phyloP scores from a whole-genome alignment of 805 yeast genomes.

The Wickerhamomyces queroliae region DNA sequence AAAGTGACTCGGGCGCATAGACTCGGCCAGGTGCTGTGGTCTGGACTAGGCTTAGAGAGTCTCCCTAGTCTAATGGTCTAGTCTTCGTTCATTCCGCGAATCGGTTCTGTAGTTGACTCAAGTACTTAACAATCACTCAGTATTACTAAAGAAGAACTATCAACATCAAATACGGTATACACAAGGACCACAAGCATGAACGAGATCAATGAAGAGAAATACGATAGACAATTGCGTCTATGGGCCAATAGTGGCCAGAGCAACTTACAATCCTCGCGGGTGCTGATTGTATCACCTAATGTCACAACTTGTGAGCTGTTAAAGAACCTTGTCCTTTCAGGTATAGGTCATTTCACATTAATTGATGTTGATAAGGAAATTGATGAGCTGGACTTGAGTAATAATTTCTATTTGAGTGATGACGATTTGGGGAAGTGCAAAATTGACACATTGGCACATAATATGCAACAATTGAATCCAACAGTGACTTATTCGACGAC shows the following conservation, averaged over 20 bases:
- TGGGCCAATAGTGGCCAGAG: slow-evolving; percentile 82
- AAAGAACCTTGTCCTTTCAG: slow-evolving; percentile 77
- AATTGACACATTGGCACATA: slow-evolving; percentile 32
- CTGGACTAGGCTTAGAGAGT: too few species aligned
- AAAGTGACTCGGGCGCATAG: too few species aligned
- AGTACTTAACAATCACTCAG: too few species aligned
- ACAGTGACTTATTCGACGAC: slow-evolving; percentile 41
- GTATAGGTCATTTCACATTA: slow-evolving; percentile 59
- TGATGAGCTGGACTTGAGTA: slow-evolving; percentile 6
- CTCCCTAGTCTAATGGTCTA: too few species aligned
- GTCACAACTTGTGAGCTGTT: slow-evolving; percentile 59
- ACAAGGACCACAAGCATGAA: too few species aligned
- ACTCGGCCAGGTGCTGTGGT: too few species aligned
- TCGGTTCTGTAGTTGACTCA: too few species aligned
- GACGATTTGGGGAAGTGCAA: slow-evolving; percentile 29
- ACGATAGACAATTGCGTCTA: slow-evolving; percentile 82
- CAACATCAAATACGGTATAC: too few species aligned
- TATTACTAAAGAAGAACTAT: too few species aligned
- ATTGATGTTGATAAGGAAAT: slow-evolving; percentile 41
- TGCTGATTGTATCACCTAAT: slow-evolving; percentile 56
- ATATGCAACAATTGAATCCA: slow-evolving; percentile 52
- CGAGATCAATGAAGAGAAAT: slow-evolving; percentile 49
- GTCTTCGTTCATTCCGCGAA: too few species aligned
- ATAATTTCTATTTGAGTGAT: neutral
- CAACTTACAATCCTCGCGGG: slow-evolving; percentile 46